Evolutionary conservation across 1,284 basidiomycete genomes (phyloP).

Genomic region (Cutaneotrichosporon curvatum): DNA sequence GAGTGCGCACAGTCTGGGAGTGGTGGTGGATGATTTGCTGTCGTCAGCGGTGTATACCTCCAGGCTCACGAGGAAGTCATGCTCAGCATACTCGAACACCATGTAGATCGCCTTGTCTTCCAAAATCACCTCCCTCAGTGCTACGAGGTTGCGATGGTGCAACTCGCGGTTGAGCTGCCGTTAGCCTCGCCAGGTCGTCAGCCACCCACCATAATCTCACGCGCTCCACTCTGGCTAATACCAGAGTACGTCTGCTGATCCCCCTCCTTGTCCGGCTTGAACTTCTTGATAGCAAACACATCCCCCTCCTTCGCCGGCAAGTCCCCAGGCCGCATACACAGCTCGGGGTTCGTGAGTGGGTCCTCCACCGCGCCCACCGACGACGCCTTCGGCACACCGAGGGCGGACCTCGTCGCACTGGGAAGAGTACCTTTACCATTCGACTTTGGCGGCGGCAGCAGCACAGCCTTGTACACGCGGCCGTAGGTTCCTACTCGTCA

Average conservation of each 20-base stretch:
- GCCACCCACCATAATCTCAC: conserved; percentile 83
- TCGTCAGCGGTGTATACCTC: neutral
- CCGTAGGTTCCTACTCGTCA: conserved; percentile 77
- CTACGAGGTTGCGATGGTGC: conserved; percentile 83
- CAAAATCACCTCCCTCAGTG: conserved; percentile 86
- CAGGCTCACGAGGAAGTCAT: conserved; percentile 78
- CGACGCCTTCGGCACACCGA: conserved; percentile 16
- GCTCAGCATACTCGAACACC: conserved; percentile 98
- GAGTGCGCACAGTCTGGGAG: conserved; percentile 70
- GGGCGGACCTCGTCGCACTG: conserved; percentile 27
- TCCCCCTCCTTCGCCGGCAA: conserved; percentile 53
- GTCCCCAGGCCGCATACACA: conserved; percentile 53
- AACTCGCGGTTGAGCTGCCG: conserved; percentile 84
- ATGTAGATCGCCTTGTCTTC: conserved; percentile 98
- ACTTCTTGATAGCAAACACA: conserved; percentile 97
- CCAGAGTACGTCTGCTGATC: conserved; percentile 90
- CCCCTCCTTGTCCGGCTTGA: conserved; percentile 98
- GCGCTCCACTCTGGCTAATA: conserved; percentile 92
- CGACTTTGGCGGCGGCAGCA: conserved; percentile 35
- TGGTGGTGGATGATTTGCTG: conserved; percentile 98
- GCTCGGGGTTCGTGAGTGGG: conserved; percentile 38
- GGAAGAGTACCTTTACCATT: conserved; percentile 16
- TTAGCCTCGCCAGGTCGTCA: conserved; percentile 3
- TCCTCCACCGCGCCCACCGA: conserved; percentile 13
- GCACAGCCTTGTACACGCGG: conserved; percentile 89